Evolutionary conservation across 2,329 filamentous ascomycete genomes (phyloP), one percentile per base, ranked within the genome.

Genomic region (Sphaceloma murrayae): DNA sequence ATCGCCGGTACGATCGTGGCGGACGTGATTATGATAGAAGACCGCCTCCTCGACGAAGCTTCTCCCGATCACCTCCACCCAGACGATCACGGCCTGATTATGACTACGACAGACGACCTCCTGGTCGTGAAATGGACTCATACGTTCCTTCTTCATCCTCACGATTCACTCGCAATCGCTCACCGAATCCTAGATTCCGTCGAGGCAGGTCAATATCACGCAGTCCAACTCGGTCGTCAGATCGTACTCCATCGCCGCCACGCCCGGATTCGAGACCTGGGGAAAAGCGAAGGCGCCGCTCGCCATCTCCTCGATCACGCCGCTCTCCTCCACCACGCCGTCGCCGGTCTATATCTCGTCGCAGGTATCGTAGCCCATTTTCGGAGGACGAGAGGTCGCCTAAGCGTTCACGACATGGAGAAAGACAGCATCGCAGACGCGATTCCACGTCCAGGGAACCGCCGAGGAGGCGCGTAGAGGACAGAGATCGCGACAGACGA

Each of bases 51-150:
- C 65, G 63, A 36, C 59, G 68, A 52, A 61, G 66, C 48, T 38
- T 38, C 9, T 51, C 49, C 5, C 30, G 46, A 11, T 75, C 72
- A 14, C 65, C 69, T 45, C 65, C 73, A 38, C 73, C 72, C 17
- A 65, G 64, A 44, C 66, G 72, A 53, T 62, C 67, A 52, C 61
- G 65, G 45, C 65, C 68, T 46, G 67, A 68, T 51, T 67, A 67
- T 17, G 63, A 67, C 46, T 58, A 62, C 46, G 56, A 49, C 44
- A 65, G 67, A 46, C 67, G 65, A 48, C 66, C 67, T 47, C 59
- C 64, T 34, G 63, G 71, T 31, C 70, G 72, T 24, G 68, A 71
- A 43, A 65, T 66, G 47, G 75, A 80, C 56, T 68, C 70, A 19
- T 80, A 79, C 54, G 66, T 77, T 27, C 76, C 76, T 11, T 55